Conservation (phyloP, 257 asterid genomes). For the Vinca minor region DNA sequence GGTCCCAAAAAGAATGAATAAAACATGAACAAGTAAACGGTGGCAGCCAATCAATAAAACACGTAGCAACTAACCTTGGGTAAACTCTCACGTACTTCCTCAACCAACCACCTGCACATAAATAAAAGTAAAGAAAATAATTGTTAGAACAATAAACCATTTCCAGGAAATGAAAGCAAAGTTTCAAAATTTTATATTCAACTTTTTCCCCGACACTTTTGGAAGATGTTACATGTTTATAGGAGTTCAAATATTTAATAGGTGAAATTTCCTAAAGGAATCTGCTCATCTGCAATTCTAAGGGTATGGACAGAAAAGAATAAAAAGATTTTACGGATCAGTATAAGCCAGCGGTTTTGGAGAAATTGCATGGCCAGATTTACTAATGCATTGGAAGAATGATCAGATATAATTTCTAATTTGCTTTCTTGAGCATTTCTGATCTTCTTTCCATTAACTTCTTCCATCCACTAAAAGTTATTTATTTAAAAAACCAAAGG, state of each 20-base stretch:
- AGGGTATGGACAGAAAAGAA: neutral
- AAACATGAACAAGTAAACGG: neutral
- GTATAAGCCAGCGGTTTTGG: neutral
- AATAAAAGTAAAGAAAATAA: constrained; percentile 1
- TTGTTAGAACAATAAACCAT: neutral
- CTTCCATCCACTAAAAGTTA: neutral
- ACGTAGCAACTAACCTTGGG: constrained; percentile 68
- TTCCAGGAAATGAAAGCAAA: neutral
- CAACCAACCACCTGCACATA: constrained; percentile 84
- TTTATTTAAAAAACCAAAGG: neutral
- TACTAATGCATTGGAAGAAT: neutral
- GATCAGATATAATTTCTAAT: neutral
- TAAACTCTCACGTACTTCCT: constrained; percentile 82
- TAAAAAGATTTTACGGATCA: neutral
- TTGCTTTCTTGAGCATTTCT: no score
- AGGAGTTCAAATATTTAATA: neutral
- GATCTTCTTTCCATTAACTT: neutral
- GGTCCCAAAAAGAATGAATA: neutral
- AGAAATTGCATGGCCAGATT: neutral
- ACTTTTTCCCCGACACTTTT: neutral
- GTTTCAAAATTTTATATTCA: neutral
- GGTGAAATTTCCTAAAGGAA: neutral
- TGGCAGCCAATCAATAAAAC: constrained; percentile 4
- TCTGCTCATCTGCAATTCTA: neutral
- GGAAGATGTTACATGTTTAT: neutral